Evolutionary conservation across 768 basidiomycete species (phyloP).

Genomic region (Tricholoma saponaceum): DNA sequence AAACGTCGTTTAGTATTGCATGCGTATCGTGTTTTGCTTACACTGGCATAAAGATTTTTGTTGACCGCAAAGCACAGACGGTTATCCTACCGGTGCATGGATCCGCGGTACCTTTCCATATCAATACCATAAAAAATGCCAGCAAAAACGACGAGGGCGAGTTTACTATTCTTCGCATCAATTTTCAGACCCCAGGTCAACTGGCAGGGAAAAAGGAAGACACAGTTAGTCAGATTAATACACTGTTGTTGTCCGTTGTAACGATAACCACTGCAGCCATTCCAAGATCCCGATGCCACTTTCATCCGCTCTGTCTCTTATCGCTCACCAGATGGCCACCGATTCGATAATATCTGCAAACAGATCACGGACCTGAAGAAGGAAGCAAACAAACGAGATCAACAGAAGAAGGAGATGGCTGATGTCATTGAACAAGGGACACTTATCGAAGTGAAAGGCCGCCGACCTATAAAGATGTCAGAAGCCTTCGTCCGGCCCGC

Average conservation of each 20-base stretch:
- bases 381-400: constrained; percentile 94
- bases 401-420: constrained; percentile 97
- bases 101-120: constrained; percentile 95
- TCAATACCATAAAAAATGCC: constrained; percentile 96
- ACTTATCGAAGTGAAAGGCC: constrained; percentile 83
- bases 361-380: constrained; percentile 96
- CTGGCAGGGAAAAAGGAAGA: constrained; percentile 98
- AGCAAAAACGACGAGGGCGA: constrained; percentile 98
- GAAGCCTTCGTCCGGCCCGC: constrained; percentile 94
- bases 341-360: constrained; percentile 85
- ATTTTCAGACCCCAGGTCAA: constrained; percentile 98
- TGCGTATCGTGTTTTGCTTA: not conserved
- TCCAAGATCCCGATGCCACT: constrained; percentile 94
- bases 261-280: constrained; percentile 52
- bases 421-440: constrained; percentile 96
- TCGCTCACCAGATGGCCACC: constrained; percentile 84
- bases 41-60: constrained; percentile 60
- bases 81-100: constrained; percentile 92
- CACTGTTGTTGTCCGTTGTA: not conserved
- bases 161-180: constrained; percentile 90
- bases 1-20: not conserved
- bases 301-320: constrained; percentile 96
- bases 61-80: constrained; percentile 88
- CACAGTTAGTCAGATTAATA: constrained; percentile 49
- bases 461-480: constrained; percentile 79